Evolutionary conservation across 768 basidiomycete genomes (phyloP).

Genomic region (Boletus tylopilopsis): DNA sequence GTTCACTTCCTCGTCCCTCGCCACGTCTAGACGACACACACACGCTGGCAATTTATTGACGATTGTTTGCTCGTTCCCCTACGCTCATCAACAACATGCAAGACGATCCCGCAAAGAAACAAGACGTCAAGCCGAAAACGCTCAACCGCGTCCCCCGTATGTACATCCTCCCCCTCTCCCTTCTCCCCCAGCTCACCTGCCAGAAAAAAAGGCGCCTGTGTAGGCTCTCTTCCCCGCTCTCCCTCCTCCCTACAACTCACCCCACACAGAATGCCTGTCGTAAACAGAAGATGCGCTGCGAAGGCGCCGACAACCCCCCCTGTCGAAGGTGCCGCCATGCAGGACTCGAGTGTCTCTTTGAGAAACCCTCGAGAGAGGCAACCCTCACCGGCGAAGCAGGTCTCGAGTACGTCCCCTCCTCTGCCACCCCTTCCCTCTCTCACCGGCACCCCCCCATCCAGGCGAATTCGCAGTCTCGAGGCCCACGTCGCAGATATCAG

Average conservation of each 20-base stretch:
- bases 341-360: conserved; percentile 89
- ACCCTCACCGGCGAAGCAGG: conserved; percentile 87
- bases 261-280: conserved; percentile 80
- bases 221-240: conserved; percentile 35
- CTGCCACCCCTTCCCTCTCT: conserved; percentile 7
- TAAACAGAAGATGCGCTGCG: conserved; percentile 97
- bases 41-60: conserved; percentile 19
- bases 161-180: conserved; percentile 26
- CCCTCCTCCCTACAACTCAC: conserved; percentile 13
- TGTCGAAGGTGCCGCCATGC: conserved; percentile 90
- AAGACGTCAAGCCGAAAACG: conserved; percentile 71
- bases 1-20: too few species aligned
- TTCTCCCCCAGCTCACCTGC: conserved; percentile 13
- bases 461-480: conserved; percentile 89
- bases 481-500: conserved; percentile 81
- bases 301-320: conserved; percentile 95
- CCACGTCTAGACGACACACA: conserved; percentile 3
- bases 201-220: conserved; percentile 65
- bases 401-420: conserved; percentile 60
- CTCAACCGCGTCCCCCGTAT: conserved; percentile 84
- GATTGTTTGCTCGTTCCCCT: conserved; percentile 17
- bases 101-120: conserved; percentile 44
- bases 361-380: conserved; percentile 87
- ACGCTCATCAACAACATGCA: conserved; percentile 46
- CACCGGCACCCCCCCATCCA: too few species aligned